phyloP scores from a whole-genome alignment of 345 rosid genomes.

The Reutealis trisperma region DNA sequence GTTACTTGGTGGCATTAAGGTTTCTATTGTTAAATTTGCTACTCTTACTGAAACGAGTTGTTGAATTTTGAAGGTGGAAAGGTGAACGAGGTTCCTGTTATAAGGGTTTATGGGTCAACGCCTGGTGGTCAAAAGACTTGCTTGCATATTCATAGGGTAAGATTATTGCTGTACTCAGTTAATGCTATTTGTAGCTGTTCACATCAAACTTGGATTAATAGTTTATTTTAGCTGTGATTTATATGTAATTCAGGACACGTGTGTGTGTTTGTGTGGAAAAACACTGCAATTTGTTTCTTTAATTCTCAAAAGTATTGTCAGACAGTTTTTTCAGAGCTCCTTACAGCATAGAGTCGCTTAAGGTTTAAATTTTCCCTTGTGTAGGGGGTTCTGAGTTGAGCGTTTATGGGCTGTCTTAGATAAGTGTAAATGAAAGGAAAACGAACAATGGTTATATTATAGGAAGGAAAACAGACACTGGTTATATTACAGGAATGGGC shows the following conservation, averaged over 20 bases:
- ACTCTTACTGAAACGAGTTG: not conserved
- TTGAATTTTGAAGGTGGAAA: constrained; percentile 57
- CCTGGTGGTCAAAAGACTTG: constrained; percentile 95
- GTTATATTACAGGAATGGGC: not conserved
- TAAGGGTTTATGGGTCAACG: constrained; percentile 87
- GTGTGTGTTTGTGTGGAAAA: too few relatives aligned
- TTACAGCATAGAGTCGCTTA: not conserved
- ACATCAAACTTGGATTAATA: not conserved
- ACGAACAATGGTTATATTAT: too few relatives aligned
- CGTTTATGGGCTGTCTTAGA: not conserved
- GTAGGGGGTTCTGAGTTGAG: not conserved
- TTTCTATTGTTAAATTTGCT: not conserved
- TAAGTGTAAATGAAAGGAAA: not conserved
- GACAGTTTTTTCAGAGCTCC: not conserved
- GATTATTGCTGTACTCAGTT: not conserved
- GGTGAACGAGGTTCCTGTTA: constrained; percentile 81
- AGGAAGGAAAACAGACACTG: not conserved
- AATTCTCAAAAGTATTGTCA: not conserved
- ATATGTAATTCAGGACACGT: too few relatives aligned
- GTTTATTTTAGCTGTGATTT: not conserved
- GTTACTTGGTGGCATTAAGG: not conserved
- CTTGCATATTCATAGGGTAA: constrained; percentile 85
- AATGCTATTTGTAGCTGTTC: not conserved
- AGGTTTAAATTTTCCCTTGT: too few relatives aligned
- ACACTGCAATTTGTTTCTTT: too few relatives aligned